Evolutionary conservation across 768 basidiomycete genomes (phyloP).

Genomic region (Macrolepiota dolichaula): DNA sequence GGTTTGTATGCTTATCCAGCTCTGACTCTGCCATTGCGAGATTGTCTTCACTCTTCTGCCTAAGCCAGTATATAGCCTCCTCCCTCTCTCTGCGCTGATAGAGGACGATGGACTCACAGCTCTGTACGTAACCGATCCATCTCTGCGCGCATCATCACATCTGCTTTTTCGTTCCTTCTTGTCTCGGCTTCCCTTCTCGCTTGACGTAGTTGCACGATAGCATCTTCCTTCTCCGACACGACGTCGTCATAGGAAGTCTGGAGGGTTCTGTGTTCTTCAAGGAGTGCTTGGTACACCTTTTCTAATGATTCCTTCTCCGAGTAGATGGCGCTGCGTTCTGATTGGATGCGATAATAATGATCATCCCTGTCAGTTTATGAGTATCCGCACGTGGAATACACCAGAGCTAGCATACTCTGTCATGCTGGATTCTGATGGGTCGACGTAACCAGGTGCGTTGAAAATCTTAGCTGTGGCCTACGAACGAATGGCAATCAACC

Average conservation of each 20-base stretch:
- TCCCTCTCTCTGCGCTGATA: neutral
- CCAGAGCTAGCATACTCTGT: constrained; percentile 59
- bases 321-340: constrained; percentile 70
- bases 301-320: constrained; percentile 86
- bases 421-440: constrained; percentile 59
- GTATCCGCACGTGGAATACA: constrained; percentile 9
- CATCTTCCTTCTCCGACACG: constrained; percentile 77
- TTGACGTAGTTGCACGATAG: constrained; percentile 57
- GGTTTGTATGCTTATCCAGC: constrained; percentile 70
- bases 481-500: neutral
- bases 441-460: constrained; percentile 41
- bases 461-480: constrained; percentile 79
- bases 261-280: constrained; percentile 72
- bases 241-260: constrained; percentile 78
- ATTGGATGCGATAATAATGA: constrained; percentile 85
- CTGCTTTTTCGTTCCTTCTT: constrained; percentile 65
- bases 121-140: constrained; percentile 79
- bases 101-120: constrained; percentile 57
- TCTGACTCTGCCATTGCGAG: constrained; percentile 79
- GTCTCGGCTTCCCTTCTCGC: constrained; percentile 56
- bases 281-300: constrained; percentile 70
- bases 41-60: constrained; percentile 93
- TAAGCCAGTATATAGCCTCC: constrained; percentile 31
- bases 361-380: constrained; percentile 59
- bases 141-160: constrained; percentile 75